A percentile compares a stretch with the other conserved stretches of the same genome.
Conservation (phyloP, 225 moss, liverwort and hornwort genomes). For the Polytrichum commune region DNA sequence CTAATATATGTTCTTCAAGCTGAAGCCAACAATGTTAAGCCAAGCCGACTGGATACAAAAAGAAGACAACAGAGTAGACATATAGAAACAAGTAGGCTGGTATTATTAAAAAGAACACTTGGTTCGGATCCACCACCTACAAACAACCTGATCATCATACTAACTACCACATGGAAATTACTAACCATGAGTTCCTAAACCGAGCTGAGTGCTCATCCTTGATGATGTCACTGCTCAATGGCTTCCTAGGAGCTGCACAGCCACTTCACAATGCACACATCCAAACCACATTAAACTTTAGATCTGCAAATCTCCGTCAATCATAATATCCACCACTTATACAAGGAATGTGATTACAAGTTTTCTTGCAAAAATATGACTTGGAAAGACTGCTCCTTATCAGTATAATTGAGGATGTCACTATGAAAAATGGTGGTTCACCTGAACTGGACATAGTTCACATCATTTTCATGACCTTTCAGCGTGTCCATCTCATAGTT, state of each 20-base stretch:
- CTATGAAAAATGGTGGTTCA: slow-evolving; percentile 7
- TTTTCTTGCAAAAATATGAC: no score
- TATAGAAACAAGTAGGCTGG: no score
- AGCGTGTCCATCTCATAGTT: slow-evolving; percentile 93
- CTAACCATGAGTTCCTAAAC: slow-evolving; percentile 81
- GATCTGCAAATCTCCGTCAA: neutral
- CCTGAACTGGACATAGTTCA: slow-evolving; percentile 99
- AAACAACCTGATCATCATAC: no score
- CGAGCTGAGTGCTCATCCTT: slow-evolving; percentile 73
- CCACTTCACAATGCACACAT: slow-evolving; percentile 56
- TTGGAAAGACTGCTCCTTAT: neutral
- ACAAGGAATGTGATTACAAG: no score
- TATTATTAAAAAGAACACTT: no score
- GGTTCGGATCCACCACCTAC: no score
- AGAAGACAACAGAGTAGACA: no score
- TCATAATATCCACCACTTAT: no score
- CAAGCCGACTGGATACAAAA: no score
- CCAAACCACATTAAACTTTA: slow-evolving; percentile 5
- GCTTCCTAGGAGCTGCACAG: slow-evolving; percentile 89
- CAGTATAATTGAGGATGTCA: neutral
- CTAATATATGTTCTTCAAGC: no score
- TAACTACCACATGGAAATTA: neutral
- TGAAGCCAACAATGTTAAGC: no score
- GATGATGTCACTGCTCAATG: slow-evolving; percentile 41
- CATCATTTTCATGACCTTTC: slow-evolving; percentile 92